phyloP scores from a whole-genome alignment of 2,329 filamentous ascomycete species.

The Fusarium nurragi region DNA sequence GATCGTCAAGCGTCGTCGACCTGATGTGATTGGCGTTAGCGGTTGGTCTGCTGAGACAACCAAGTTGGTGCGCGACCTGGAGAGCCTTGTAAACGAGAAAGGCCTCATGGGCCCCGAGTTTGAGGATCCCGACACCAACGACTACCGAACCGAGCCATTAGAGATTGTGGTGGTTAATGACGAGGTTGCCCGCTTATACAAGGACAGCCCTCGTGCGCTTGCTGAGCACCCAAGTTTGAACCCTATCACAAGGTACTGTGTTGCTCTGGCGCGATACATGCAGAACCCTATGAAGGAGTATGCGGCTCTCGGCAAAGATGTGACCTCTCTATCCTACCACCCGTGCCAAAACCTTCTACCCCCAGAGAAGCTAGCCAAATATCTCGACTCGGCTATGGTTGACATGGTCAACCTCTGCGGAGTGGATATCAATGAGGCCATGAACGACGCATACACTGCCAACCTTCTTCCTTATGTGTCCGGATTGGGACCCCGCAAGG shows the following conservation, averaged over 20 bases:
- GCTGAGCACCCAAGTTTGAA: constrained; percentile 83
- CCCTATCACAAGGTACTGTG: constrained; percentile 85
- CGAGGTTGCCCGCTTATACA: constrained; percentile 95
- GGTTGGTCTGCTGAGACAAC: constrained; percentile 90
- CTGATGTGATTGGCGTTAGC: constrained; percentile 89
- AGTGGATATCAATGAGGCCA: constrained; percentile 93
- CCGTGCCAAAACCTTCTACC: constrained; percentile 89
- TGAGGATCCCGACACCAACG: constrained; percentile 78
- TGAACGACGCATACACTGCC: constrained; percentile 81
- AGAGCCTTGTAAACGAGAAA: constrained; percentile 80
- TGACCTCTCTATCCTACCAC: constrained; percentile 87
- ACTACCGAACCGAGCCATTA: constrained; percentile 79
- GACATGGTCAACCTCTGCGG: constrained; percentile 98
- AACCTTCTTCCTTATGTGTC: constrained; percentile 91
- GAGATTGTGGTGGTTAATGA: constrained; percentile 95
- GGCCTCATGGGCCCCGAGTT: constrained; percentile 83
- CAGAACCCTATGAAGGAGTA: constrained; percentile 98
- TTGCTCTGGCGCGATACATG: constrained; percentile 88
- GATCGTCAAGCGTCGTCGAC: constrained; percentile 79
- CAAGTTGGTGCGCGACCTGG: constrained; percentile 82
- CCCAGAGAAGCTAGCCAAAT: constrained; percentile 84
- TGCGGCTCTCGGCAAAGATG: constrained; percentile 87
- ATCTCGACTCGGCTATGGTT: constrained; percentile 95
- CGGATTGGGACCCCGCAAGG: constrained; percentile 91
- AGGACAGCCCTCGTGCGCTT: constrained; percentile 83